These are phyloP conservation scores for Hypocreales sp. DNA, from an alignment of 2,329 filamentous ascomycete species.

Conservation along the genomic window DNA sequence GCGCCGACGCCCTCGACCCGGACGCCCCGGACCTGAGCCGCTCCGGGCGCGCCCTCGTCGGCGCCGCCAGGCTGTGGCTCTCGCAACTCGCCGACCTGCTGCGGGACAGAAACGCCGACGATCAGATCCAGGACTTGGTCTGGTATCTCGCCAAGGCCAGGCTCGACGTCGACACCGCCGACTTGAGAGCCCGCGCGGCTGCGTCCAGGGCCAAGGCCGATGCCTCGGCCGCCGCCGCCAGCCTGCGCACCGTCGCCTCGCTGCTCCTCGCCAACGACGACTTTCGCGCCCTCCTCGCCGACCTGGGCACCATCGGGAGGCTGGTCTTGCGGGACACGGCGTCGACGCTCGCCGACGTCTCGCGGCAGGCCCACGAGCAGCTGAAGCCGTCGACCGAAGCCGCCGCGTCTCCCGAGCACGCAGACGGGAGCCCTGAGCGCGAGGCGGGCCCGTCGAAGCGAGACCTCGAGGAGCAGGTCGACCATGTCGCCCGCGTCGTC, in stretches of 20 bases:
- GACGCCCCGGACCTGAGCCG: constrained; percentile 55
- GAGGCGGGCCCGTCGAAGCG: constrained; percentile 34
- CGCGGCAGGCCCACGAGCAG: constrained; percentile 57
- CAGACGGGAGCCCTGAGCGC: constrained; percentile 9
- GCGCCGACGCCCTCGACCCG: constrained; percentile 64
- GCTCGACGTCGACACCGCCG: constrained; percentile 24
- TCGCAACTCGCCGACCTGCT: constrained; percentile 70
- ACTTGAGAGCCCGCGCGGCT: constrained; percentile 12
- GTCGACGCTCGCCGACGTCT: constrained; percentile 60
- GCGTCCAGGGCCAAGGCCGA: constrained; percentile 17
- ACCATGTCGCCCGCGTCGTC: constrained; percentile 37
- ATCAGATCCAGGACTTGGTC: constrained; percentile 83
- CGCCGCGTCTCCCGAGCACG: constrained; percentile 28
- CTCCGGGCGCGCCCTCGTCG: constrained; percentile 58
- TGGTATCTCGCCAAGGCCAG: constrained; percentile 71
- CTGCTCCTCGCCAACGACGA: constrained; percentile 83
- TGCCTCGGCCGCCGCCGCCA: constrained; percentile 44
- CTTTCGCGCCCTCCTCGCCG: constrained; percentile 73
- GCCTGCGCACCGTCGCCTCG: constrained; percentile 66
- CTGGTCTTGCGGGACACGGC: constrained; percentile 83
- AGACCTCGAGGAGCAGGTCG: constrained; percentile 44
- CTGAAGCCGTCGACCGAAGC: constrained; percentile 53
- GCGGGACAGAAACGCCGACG: constrained; percentile 63
- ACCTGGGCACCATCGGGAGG: constrained; percentile 61
- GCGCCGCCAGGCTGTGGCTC: constrained; percentile 58